Evolutionary conservation across 805 yeast genomes (phyloP).

Genomic region (Saccharomycopsis sp.): DNA sequence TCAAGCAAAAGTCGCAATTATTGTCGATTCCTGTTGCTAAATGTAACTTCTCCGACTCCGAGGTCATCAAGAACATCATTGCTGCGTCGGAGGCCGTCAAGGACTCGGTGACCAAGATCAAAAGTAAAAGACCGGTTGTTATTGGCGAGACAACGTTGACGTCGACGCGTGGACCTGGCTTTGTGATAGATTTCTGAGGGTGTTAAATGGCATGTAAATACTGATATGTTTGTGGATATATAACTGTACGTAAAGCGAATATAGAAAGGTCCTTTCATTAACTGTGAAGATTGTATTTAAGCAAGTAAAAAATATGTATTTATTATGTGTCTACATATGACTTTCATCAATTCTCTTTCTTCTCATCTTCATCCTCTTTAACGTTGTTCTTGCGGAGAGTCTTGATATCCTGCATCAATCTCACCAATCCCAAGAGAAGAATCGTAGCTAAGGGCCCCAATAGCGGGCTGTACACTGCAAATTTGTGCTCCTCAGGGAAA

Average conservation of each 20-base stretch:
- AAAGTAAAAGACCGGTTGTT: conserved; percentile 59
- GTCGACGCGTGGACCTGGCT: conserved; percentile 74
- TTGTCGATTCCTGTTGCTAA: conserved; percentile 69
- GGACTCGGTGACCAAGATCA: conserved; percentile 46
- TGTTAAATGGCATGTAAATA: neutral
- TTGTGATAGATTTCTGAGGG: conserved; percentile 48
- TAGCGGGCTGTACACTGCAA: conserved; percentile 89
- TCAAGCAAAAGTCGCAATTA: conserved; percentile 62
- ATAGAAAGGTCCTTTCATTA: too few species aligned
- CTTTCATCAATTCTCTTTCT: too few species aligned
- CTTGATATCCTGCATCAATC: conserved; percentile 35
- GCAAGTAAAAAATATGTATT: too few species aligned
- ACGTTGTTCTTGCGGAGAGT: neutral
- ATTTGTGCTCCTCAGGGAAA: conserved; percentile 91
- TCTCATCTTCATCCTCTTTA: neutral
- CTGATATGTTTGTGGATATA: neutral
- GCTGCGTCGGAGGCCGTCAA: conserved; percentile 60
- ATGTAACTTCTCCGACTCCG: conserved; percentile 69
- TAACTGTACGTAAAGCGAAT: too few species aligned
- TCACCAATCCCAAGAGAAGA: conserved; percentile 42
- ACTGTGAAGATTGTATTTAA: too few species aligned
- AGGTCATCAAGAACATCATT: conserved; percentile 62
- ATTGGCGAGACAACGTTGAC: conserved; percentile 64
- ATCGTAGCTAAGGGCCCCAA: conserved; percentile 82
- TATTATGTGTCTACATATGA: too few species aligned